Evolutionary conservation across 1,284 basidiomycete genomes (phyloP).

Genomic region (Waitea zeae): DNA sequence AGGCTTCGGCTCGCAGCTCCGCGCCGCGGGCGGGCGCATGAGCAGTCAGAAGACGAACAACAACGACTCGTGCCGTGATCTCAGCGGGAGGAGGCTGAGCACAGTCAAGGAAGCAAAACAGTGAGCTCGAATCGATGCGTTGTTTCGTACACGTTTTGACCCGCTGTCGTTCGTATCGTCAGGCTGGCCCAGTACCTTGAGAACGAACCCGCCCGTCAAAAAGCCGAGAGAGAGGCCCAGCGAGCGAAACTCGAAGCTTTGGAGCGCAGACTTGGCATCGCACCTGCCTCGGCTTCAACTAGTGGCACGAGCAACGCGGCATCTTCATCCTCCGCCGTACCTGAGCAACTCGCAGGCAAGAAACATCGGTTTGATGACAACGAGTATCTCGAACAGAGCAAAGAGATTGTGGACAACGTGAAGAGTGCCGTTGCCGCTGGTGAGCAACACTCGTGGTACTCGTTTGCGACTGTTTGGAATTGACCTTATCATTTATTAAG

Average conservation of each 20-base stretch:
- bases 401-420: constrained; percentile 85
- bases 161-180: constrained; percentile 6
- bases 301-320: constrained; percentile 12
- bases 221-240: constrained; percentile 65
- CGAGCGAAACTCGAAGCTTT: constrained; percentile 76
- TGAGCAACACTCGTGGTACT: constrained; percentile 16
- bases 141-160: neutral
- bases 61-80: constrained; percentile 89
- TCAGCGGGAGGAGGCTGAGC: constrained; percentile 79
- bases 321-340: constrained; percentile 11
- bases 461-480: constrained; percentile 3
- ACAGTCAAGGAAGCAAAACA: constrained; percentile 94
- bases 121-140: constrained; percentile 21
- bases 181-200: constrained; percentile 87
- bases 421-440: constrained; percentile 80
- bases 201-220: constrained; percentile 66
- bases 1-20: constrained; percentile 91
- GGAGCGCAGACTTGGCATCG: constrained; percentile 66
- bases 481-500: constrained; percentile 15
- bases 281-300: constrained; percentile 15
- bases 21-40: constrained; percentile 96
- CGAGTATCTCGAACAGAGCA: constrained; percentile 83
- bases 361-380: constrained; percentile 88
- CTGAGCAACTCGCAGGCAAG: constrained; percentile 43
- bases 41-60: constrained; percentile 89